Evolutionary conservation across 2,329 filamentous ascomycete species (phyloP), one percentile per base, ranked within the genome.

Genomic region (Penicillium psychrosexuale): DNA sequence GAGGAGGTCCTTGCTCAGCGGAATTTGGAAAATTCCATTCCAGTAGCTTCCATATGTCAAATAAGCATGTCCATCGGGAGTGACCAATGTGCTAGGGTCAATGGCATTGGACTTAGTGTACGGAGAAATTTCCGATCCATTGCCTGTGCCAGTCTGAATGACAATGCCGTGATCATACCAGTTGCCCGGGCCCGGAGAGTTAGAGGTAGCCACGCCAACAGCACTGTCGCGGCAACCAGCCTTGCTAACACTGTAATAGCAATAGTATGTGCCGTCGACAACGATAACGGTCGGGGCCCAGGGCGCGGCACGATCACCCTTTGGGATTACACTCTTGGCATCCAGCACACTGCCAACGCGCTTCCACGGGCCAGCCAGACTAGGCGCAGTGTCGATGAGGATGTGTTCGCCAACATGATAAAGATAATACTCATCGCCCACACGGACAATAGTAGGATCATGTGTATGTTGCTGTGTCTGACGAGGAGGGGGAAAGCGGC

Each of bases 11-110:
- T 60, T 36, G 8, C 55, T 57, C 56, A 88, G 77, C 34, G 75
- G 70, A 1, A 84, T 80, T 66, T 85, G 82, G 76, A 83, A 87
- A 59, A 89, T 79, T 60, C 85, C 82, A 6, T 74, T 72, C 85
- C 86, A 90, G 77, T 88, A 90, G 40, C 83, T 86, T 40, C 87
- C 87, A 57, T 87, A 90, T 48, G 77, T 82, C 63, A 86, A 70
- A 55, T 78, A 78, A 59, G 78, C 80, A 5, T 63, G 60, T 3
- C 63, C 62, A 24, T 68, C 63, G 1, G 53, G 45, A 37, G 72
- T 72, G 12, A 75, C 61, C 51, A 84, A 65, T 5, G 85, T 69
- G 54, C 80, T 81, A 2, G 79, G 72, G 61, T 86, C 88, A 64
- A 90, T 85, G 40, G 82, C 79, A 61, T 86, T 86, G 65, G 83